Evolutionary conservation across 2,329 filamentous ascomycete genomes (phyloP), one percentile per base, ranked within the genome.

Genomic region (Colletotrichum liaoningense): DNA sequence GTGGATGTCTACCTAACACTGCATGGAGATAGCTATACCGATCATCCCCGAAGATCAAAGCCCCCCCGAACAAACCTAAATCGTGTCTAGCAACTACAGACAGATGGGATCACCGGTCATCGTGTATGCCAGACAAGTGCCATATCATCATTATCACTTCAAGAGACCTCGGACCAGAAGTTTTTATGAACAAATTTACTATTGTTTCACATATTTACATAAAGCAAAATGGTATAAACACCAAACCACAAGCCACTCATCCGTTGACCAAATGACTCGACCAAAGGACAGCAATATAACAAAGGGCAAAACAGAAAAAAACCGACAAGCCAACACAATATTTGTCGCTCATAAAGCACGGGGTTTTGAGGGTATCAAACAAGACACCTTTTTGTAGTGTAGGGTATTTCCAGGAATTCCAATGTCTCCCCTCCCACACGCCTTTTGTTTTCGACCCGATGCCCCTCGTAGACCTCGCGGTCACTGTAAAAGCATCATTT

Each of bases 311-410:
- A 7, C 14, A n/a, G 12, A 14, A 5, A 28, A n/a, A 11, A 49
- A 22, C 59, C 33, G 12, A 14, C 57, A 14, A 12, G 35, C 6
- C 16, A 49, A 33, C 26, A 62, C 3, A 30, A 62, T 42, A 9
- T 28, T 62, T 16, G 33, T 30, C 57, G 57, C 57, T 60, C 57
- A 8, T 4, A 33, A 42, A 22, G 5, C 59, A 49, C n/a, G 22
- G n/a, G 4, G 6, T 63, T 63, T 63, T 63, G 46, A 63, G 60
- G 46, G 60, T 63, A 63, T 63, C 60, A 54, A 22, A 54, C 49
- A 26, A 54, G 60, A 63, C 59, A 63, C 60, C 60, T 8, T 38
- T 54, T 63, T 63, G 46, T 63, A 49, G 6, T 22, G 59, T 62
- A 38, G 60, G 60, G 60, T 63, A 63, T 63, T 52, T 63, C 60